Evolutionary conservation across 1,139 yeast species (phyloP).

Genomic region (Casaregolazyma suthepensis): DNA sequence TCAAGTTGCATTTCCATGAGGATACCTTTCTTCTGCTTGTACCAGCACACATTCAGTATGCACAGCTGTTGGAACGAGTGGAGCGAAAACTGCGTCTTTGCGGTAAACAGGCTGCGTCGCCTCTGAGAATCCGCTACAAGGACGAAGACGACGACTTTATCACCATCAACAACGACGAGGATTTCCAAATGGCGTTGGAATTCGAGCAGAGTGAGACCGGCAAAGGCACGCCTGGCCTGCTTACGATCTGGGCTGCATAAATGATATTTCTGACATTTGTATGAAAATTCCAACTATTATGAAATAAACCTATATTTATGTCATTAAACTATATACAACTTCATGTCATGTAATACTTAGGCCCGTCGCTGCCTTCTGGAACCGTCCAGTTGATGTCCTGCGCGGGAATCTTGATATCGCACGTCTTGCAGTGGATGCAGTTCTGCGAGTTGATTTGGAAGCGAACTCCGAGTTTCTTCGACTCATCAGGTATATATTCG

Average conservation of each 20-base stretch:
- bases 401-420: slow-evolving; percentile 93
- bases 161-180: slow-evolving; percentile 78
- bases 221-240: slow-evolving; percentile 7
- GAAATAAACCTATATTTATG: not conserved
- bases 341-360: slow-evolving; percentile 78
- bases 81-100: slow-evolving; percentile 42
- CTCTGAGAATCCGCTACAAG: slow-evolving; percentile 62
- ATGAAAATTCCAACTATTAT: not conserved
- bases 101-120: slow-evolving; percentile 35
- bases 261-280: not conserved
- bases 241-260: slow-evolving; percentile 18
- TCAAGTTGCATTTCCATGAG: slow-evolving; percentile 44
- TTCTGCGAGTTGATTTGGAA: slow-evolving; percentile 94
- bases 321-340: slow-evolving; percentile 1
- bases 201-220: slow-evolving; percentile 12
- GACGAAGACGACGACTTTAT: slow-evolving; percentile 97
- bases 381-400: slow-evolving; percentile 94
- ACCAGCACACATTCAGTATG: slow-evolving; percentile 41
- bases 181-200: slow-evolving; percentile 43
- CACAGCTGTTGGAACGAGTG: slow-evolving; percentile 41
- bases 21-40: slow-evolving; percentile 44
- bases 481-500: slow-evolving; percentile 74
- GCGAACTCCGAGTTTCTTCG: slow-evolving; percentile 54
- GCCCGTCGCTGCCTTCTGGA: slow-evolving; percentile 99
- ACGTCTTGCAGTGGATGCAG: slow-evolving; percentile 96